Base-by-base conservation (phyloP, 176 grass and related monocot species). In the Secale cereale region DNA sequence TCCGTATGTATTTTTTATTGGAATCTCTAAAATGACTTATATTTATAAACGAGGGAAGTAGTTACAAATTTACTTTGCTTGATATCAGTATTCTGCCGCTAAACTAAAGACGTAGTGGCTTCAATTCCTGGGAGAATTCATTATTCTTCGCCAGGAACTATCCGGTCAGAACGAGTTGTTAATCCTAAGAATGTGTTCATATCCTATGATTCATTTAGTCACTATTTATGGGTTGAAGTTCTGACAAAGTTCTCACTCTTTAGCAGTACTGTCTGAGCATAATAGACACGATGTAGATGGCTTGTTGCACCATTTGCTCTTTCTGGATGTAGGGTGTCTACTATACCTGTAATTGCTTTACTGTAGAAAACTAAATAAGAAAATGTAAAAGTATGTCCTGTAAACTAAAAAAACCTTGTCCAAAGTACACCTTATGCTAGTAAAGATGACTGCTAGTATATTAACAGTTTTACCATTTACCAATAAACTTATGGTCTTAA, bases 101-200 rank as follows among this genome's bases (percentile, higher is more conserved):
- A 43, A 43, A 43, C 40, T 59, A 36, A 68, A 97, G 90, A 85
- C 86, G 95, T 25, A 84, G 95, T 81, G 92, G 95, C 83, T 97
- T 94, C 79, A 92, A 94, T 78, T 97, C 95, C 27, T 91, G 91
- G 86, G 92, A 94, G 84, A 97, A 94, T 81, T 70, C 91, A 74
- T 40, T 97, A 37, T 97, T 78, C 88, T 97, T 97, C 52, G 85
- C 95, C 13, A 91, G 43, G 86, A 97, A 86, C 76, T 97, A 89
- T 83, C 95, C 85, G 3, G 90, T 97, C 76, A 87, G 90, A 43
- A 43, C 79, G 72, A 40, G 70, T 40, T 43, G 19, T 80, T 66
- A 7, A 64, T 80, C 57, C 37, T 59, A 83, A 27, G 26, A 10
- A 37, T 62, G 2, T 57, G 75, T 29, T 20, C 61, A 50, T 50